A percentile compares a stretch with the other conserved stretches of the same genome.
Evolutionary conservation across 1,284 basidiomycete genomes (phyloP).

Genomic region (Ustilago cynodontis): DNA sequence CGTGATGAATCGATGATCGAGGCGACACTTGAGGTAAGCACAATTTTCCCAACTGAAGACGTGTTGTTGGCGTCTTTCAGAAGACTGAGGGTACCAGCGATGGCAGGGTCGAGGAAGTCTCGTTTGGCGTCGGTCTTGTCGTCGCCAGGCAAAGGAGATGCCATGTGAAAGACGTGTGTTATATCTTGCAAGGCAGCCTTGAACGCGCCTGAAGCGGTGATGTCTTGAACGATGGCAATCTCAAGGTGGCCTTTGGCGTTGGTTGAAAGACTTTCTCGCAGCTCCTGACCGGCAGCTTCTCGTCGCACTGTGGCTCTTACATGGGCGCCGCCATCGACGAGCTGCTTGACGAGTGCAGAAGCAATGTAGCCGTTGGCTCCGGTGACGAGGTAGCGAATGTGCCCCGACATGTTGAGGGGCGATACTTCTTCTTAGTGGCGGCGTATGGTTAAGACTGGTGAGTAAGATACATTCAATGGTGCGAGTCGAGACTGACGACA

Average conservation of each 20-base stretch:
- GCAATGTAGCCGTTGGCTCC: conserved; percentile 23
- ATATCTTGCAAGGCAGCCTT: background rate
- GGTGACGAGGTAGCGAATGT: conserved; percentile 10
- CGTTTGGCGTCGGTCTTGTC: conserved; percentile 16
- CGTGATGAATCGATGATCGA: background rate
- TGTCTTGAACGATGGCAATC: conserved; percentile 12
- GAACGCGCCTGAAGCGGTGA: conserved; percentile 11
- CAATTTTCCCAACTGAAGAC: conserved; percentile 6
- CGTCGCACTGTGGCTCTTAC: conserved; percentile 16
- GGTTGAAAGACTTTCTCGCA: background rate
- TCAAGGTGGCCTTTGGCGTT: conserved; percentile 11
- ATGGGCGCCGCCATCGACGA: conserved; percentile 1
- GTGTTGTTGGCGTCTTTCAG: background rate
- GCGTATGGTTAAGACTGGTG: background rate
- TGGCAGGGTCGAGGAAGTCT: conserved; percentile 19
- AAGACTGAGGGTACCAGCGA: conserved; percentile 4
- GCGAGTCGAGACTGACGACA: no score
- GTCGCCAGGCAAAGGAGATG: conserved; percentile 13
- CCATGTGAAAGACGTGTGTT: conserved; percentile 25
- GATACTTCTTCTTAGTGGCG: background rate
- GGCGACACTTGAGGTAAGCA: conserved; percentile 2
- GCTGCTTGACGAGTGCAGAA: conserved; percentile 4
- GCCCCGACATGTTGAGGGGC: background rate
- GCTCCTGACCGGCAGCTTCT: background rate
- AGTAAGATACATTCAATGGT: background rate